Evolutionary conservation across 495 filamentous ascomycete species (phyloP), one percentile per base, ranked within the genome.

Genomic region (Ramalina peruviana): DNA sequence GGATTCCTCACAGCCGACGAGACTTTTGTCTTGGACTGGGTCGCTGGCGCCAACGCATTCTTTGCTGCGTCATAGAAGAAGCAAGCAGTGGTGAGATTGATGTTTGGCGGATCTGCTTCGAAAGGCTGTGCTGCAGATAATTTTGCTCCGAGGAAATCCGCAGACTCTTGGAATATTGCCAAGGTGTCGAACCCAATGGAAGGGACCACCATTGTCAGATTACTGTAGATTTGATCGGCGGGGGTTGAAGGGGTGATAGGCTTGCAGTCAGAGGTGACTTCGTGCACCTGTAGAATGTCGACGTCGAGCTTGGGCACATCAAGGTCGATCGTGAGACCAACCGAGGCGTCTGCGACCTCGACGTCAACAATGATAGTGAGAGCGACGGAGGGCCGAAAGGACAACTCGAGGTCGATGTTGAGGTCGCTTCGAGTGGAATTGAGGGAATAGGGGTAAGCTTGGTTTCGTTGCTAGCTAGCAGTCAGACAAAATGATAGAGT

Each of bases 341-440:
- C 26, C 9, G 40, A 17, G 7, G 43, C 12, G 39, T 15, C 20
- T 37, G 46, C 38, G 4, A 44, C 42, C 1, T 43, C n/a, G 1
- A 5, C 44, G 20, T 37, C 44, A 2, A 36, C 36, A 16, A 43
- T 15, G 38, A 23, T 45, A 7, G 36, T 40, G 46, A 48, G 48
- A 13, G 2, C 13, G 44, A 53, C 13, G 19, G 51, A 48, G 25
- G 51, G 45, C n/a, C 45, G 45, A 27, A 48, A 48, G 38, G 51
- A 48, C 36, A 53, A 16, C 13, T 48, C 12, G 13, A 48, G 2
- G 44, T 25, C 9, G 25, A 53, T 12, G 23, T 53, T 27, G 3
- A 53, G 19, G 21, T 53, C 38, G 38, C 19, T 43, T 19, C 21
- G 38, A 3, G 44, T 27, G 3, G 38, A 53, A 1, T 36, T 36